These are phyloP conservation scores for Smallanthus sonchifolius DNA, from an alignment of 129 eudicot genomes.

Conservation along the genomic window DNA sequence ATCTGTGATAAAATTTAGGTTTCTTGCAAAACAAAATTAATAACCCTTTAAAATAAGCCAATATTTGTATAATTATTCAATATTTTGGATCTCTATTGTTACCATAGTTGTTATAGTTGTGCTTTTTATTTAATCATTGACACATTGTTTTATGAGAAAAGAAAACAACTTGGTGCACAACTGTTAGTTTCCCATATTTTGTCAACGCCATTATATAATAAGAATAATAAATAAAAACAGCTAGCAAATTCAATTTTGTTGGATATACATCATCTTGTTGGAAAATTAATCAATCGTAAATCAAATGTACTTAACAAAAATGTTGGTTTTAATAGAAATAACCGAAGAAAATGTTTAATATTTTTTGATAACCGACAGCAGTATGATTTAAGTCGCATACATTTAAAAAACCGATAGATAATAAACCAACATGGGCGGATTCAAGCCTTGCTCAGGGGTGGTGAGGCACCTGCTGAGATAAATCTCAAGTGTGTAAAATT, in stretches of 20 bases:
- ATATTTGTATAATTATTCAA: background rate
- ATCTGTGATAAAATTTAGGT: background rate
- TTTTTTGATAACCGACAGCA: no score
- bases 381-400: no score
- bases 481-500: no score
- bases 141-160: background rate
- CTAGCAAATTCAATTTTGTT: background rate
- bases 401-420: no score
- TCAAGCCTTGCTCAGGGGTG: no score
- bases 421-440: no score
- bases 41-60: background rate
- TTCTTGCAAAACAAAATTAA: background rate
- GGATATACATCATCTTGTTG: no score
- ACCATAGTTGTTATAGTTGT: background rate
- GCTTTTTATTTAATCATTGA: background rate
- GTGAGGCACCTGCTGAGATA: no score
- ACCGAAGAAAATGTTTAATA: no score
- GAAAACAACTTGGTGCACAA: background rate
- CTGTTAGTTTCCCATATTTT: background rate
- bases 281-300: no score
- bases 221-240: background rate
- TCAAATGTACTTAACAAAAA: no score
- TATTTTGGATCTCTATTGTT: background rate
- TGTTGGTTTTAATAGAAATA: no score
- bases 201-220: slow-evolving; percentile 5